These are phyloP conservation scores for Oryza meridionalis DNA, from an alignment of 176 grass and related monocot genomes.

Conservation along the genomic window DNA sequence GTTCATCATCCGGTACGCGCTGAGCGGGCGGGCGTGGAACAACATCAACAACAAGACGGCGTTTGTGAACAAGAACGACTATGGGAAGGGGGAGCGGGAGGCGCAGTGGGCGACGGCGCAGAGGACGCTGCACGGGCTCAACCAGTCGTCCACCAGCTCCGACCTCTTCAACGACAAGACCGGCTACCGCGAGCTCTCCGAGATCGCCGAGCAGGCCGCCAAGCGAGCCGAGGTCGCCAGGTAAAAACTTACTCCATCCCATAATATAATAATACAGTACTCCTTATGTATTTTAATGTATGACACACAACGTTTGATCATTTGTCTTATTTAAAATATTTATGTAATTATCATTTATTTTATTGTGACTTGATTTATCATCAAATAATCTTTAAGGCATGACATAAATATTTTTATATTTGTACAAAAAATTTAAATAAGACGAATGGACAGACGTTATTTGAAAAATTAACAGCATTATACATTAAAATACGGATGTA, in stretches of 20 bases:
- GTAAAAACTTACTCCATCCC: neutral
- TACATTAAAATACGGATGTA: no score
- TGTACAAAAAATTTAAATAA: no score
- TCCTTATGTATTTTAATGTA: no score
- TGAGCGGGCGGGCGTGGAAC: slow-evolving; percentile 85
- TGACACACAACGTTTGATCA: no score
- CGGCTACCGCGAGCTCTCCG: slow-evolving; percentile 80
- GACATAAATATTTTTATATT: no score
- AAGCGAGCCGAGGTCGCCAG: slow-evolving; percentile 80
- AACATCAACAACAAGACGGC: slow-evolving; percentile 92
- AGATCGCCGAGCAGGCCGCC: slow-evolving; percentile 89
- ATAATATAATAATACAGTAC: no score
- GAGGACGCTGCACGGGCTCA: slow-evolving; percentile 78
- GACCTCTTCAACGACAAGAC: slow-evolving; percentile 52
- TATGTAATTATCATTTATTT: no score
- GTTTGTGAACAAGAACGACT: slow-evolving; percentile 74
- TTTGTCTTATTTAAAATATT: no score
- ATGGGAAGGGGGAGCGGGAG: slow-evolving; percentile 83
- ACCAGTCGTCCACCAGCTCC: slow-evolving; percentile 39
- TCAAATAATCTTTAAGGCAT: no score
- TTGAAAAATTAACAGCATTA: no score
- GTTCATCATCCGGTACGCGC: slow-evolving; percentile 86
- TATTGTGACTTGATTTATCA: no score
- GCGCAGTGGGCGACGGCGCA: slow-evolving; percentile 93
- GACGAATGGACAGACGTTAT: no score